phyloP scores from a whole-genome alignment of 2,329 filamentous ascomycete species.

The Aspergillus chevalieri region DNA sequence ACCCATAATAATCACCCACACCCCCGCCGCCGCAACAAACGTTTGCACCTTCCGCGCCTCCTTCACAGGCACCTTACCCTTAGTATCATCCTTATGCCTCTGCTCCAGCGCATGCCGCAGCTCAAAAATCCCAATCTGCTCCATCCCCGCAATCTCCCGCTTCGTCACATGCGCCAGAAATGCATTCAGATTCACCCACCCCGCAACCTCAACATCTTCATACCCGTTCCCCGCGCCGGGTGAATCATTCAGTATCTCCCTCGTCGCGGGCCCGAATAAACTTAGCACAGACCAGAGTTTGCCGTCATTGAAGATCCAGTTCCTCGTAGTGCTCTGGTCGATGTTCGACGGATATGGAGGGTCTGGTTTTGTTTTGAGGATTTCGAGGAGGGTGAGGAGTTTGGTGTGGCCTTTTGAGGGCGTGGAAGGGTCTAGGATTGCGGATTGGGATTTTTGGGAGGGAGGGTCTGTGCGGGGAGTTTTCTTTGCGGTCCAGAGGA shows the following conservation, averaged over 20 bases:
- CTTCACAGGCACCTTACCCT: background rate
- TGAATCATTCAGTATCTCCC: constrained; percentile 1
- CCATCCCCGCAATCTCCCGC: constrained; percentile 1
- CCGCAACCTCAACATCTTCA: background rate
- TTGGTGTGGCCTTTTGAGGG: background rate
- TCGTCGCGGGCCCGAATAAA: background rate
- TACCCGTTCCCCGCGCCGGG: constrained; percentile 3
- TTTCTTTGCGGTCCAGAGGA: constrained; percentile 6
- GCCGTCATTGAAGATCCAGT: background rate
- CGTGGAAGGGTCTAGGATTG: background rate
- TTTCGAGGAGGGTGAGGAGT: constrained; percentile 5
- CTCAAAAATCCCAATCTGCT: constrained; percentile 2
- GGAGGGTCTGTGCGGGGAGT: background rate
- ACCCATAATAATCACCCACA: constrained; percentile 17
- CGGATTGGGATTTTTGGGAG: background rate
- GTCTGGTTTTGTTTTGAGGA: constrained; percentile 1
- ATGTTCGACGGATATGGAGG: background rate
- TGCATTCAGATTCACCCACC: constrained; percentile 7
- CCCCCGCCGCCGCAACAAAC: constrained; percentile 7
- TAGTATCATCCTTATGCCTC: constrained; percentile 1
- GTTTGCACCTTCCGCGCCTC: background rate
- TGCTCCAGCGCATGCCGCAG: constrained; percentile 6
- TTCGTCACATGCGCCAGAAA: constrained; percentile 8
- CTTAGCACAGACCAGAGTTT: background rate
- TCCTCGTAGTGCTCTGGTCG: background rate